Evolutionary conservation across 495 filamentous ascomycete species (phyloP), one percentile per base, ranked within the genome.

Genomic region (Evernia prunastri): DNA sequence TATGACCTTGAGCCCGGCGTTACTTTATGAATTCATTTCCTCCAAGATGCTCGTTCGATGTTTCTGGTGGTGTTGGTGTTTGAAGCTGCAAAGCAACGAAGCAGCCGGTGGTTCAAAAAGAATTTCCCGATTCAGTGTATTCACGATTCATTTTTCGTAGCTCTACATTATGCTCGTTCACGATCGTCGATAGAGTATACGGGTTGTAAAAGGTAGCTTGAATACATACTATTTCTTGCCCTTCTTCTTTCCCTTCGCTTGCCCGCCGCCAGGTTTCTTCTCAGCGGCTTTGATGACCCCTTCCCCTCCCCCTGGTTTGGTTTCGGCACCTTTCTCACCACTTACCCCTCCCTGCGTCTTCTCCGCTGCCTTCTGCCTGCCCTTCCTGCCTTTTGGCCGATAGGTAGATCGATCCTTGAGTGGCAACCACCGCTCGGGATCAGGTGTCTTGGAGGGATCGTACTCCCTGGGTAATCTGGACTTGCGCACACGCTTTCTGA

Each of bases 391-490:
- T 77, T 95, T 96, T 18, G 92, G 92, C 58, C 87, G 78, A 76
- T 96, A 99, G 51, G 83, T 87, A 66, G 89, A 95, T 20, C 94
- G 82, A 70, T 99, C 94, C 57, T 87, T 82, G 63, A 97, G 77
- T 29, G 94, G 93, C 63, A 97, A 75, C 94, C 94, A 99, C 57
- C 94, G 78, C 75, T 99, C 95, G 2, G 89, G 87, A 70, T 97
- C 94, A 9, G 89, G 79, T 53, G 82, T 84, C 80, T 91, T 96
- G 69, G 77, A 82, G 42, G 81, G 74, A 65, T 86, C 90, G 69
- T 86, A 92, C 70, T 90, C 83, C 76, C 92, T 92, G 25, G 92
- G 91, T 58, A 96, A 78, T 49, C 81, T 76, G 11, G 79, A 83
- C 70, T 88, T 87, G 56, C 86, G 81, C 60, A 86, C 78, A 63